phyloP scores from a whole-genome alignment of 805 yeast species.

The Blastobotrys chiropterorum region DNA sequence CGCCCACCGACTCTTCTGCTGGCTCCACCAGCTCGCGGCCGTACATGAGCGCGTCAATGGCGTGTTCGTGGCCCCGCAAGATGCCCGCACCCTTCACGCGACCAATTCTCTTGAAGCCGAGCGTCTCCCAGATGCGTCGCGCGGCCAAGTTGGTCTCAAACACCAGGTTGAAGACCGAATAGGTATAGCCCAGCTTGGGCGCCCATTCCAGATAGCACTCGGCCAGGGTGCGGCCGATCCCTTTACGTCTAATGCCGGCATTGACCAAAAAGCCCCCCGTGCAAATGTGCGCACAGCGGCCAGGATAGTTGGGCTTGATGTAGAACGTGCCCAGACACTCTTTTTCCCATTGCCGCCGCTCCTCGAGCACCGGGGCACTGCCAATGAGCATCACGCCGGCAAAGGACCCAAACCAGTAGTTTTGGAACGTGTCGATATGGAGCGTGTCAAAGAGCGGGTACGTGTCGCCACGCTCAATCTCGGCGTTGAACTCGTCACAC shows the following conservation, averaged over 20 bases:
- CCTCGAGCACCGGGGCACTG: conserved; percentile 47
- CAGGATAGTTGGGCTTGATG: conserved; percentile 85
- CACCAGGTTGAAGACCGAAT: conserved; percentile 75
- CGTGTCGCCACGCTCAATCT: conserved; percentile 81
- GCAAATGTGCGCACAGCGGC: conserved; percentile 88
- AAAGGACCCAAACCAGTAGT: conserved; percentile 83
- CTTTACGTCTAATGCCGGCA: conserved; percentile 87
- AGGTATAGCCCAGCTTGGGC: conserved; percentile 78
- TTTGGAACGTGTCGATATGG: conserved; percentile 67
- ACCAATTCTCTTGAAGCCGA: conserved; percentile 74
- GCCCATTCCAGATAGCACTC: conserved; percentile 91
- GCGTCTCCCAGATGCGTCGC: conserved; percentile 65
- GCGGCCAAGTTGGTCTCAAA: conserved; percentile 87
- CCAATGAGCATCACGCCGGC: conserved; percentile 80
- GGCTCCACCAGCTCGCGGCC: conserved; percentile 68
- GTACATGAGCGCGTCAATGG: conserved; percentile 83
- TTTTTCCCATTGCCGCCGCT: conserved; percentile 77
- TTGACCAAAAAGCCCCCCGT: conserved; percentile 85
- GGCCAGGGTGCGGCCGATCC: conserved; percentile 79
- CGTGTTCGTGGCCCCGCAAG: conserved; percentile 72
- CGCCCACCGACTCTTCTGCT: conserved; percentile 39
- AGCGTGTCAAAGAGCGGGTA: conserved; percentile 80
- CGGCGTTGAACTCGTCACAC: conserved; percentile 91
- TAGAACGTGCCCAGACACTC: conserved; percentile 86
- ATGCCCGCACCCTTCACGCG: conserved; percentile 83